Base-by-base conservation (phyloP, 2,329 filamentous ascomycete species). In the Hortaea sp. region DNA sequence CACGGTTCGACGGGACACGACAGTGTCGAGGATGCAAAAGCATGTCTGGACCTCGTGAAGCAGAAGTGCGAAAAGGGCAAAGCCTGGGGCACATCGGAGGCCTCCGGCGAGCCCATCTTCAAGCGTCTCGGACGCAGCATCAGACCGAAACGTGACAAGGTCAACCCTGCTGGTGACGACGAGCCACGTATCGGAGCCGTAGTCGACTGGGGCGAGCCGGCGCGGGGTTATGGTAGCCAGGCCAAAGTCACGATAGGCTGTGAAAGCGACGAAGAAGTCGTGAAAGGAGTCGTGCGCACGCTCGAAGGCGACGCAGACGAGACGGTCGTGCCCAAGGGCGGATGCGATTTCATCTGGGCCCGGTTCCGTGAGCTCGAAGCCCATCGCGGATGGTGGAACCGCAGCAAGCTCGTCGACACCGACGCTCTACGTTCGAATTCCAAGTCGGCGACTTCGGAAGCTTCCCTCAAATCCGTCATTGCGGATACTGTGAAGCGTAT, bases 41-140 rank as follows among this genome's bases (percentile, higher is more conserved):
- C 92, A 2, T 94, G 88, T 53, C 80, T 98, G 10, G 89, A 97
- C 58, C 81, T 98, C 1, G 81, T 97, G 41, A 94, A 92, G 66
- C 83, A 90, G 61, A 98, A 98, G 65, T 95, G 90, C 64, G 89
- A 97, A 64, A 92, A 86, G 66, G 92, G 92, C 37, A 85, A 85
- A 53, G 68, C 73, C 27, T 98, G 89, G 86, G 92, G 88, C 32
- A 84, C 83, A 0, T 79, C 79, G 42, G 88, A 94, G 39, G 76
- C 81, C 1, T 82, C 81, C 40, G 82, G 81, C 37, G 92, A 98
- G 68, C 90, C 88, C 55, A 80, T 98, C 42, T 98, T 97, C 72
- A 85, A 83, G 55, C 81, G 90, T 7, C 74, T 98, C 4, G 77
- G 59, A 41, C 64, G 70, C 13, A 52, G 51, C n/a, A 48, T 42